These are phyloP conservation scores for Mucor circinelloides DNA, from an alignment of 371 early-diverging fungal species.

Conservation along the genomic window DNA sequence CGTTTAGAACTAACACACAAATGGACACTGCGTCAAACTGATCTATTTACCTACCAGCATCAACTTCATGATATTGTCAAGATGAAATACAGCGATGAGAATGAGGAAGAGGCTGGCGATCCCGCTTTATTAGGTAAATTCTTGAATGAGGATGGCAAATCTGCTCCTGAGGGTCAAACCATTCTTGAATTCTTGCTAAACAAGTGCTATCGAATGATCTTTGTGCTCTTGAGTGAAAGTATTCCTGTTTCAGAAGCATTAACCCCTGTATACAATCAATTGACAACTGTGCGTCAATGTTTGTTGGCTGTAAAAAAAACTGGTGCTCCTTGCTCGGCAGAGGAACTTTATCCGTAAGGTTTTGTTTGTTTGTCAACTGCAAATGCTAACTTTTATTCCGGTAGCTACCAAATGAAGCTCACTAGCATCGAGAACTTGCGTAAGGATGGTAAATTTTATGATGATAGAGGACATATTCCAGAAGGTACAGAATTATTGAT, in stretches of 20 bases:
- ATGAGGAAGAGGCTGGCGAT: constrained; percentile 19
- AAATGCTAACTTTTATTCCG: background rate
- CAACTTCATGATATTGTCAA: constrained; percentile 75
- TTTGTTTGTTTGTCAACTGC: background rate
- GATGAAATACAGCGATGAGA: constrained; percentile 47
- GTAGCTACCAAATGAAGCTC: constrained; percentile 81
- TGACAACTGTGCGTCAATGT: constrained; percentile 82
- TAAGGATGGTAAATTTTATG: constrained; percentile 85
- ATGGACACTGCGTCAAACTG: constrained; percentile 85
- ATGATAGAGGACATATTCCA: constrained; percentile 77
- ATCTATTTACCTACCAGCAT: constrained; percentile 81
- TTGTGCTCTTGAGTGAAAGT: constrained; percentile 74
- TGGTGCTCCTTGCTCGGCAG: constrained; percentile 72
- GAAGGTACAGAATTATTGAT: constrained; percentile 56
- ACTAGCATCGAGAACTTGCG: constrained; percentile 77
- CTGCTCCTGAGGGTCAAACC: constrained; percentile 69
- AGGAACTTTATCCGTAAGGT: constrained; percentile 48
- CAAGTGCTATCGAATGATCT: constrained; percentile 85
- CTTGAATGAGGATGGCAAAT: constrained; percentile 59
- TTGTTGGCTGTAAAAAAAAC: constrained; percentile 76
- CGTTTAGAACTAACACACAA: constrained; percentile 73
- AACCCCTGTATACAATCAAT: constrained; percentile 82
- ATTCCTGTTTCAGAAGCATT: constrained; percentile 83
- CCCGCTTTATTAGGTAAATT: constrained; percentile 53
- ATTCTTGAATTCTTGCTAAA: constrained; percentile 79